Evolutionary conservation across 805 yeast species (phyloP), one percentile per base, ranked within the genome.

Genomic region (Nakazawaea siamensis): DNA sequence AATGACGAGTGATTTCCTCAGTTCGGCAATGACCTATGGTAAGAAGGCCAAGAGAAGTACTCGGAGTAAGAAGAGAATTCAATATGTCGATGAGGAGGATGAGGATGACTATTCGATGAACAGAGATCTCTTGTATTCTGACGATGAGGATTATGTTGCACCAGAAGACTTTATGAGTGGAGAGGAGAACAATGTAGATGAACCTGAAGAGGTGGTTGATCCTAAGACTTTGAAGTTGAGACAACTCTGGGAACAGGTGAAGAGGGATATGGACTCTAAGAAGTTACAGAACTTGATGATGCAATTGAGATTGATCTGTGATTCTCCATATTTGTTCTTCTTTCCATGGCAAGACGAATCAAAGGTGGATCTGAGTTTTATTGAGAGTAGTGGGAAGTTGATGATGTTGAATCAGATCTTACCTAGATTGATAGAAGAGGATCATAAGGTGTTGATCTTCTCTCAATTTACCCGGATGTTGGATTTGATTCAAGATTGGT

Each of bases 381-480:
- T 76, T n/a, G 50, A 60, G 25, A 64, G 73, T 21, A 81, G 95
- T 0, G 79, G 88, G 1, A 90, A 90, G 49, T 54, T 92, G 48
- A 78, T 75, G 43, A 56, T 83, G 1, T 57, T 88, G 30, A 73
- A 81, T 40, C 79, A 79, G 44, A 55, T 92, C 18, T 56, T 81
- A 2, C 64, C 72, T 0, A 55, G 55, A 18, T 56, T 90, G 18
- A 41, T 77, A 1, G 34, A 48, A 4, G 41, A 43, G 10, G 44
- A 44, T 3, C 95, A 85, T 54, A 84, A 83, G 49, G 69, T 85
- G 0, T 62, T 92, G 29, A 73, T 92, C 1, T 92, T 92, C 53
- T 74, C 94, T 1, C 98, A 92, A 52, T 90, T 92, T 54, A 76
- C 92, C 2, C 67, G 64, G 23, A 78, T 82, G 74, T 63, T 92